Evolutionary conservation across 169 alveolate species (phyloP).

Genomic region (Plasmodium yoelii): DNA sequence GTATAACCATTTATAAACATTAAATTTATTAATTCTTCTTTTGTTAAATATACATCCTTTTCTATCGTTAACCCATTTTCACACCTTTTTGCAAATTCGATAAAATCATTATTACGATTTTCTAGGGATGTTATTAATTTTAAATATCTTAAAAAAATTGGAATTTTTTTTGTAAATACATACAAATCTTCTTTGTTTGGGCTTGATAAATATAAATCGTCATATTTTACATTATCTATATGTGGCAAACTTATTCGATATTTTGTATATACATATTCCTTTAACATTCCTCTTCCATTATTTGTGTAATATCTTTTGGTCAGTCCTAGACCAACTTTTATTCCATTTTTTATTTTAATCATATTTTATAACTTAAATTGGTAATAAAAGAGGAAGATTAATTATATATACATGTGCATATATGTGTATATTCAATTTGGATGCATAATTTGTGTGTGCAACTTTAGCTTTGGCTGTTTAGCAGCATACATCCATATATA

Average conservation of each 20-base stretch:
- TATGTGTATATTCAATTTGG: not conserved
- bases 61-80: conserved; percentile 90
- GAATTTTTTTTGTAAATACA: conserved; percentile 87
- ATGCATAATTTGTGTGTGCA: no score
- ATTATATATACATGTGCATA: not conserved
- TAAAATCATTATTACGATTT: conserved; percentile 85
- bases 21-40: conserved; percentile 86
- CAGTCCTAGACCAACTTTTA: not conserved
- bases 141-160: conserved; percentile 86
- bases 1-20: conserved; percentile 90
- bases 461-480: no score
- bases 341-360: conserved; percentile 2
- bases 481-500: no score
- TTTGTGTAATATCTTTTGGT: conserved; percentile 63
- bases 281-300: conserved; percentile 74
- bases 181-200: conserved; percentile 87
- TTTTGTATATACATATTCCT: conserved; percentile 85
- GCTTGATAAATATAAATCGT: conserved; percentile 87
- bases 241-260: conserved; percentile 90
- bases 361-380: not conserved
- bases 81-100: conserved; percentile 88
- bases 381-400: not conserved
- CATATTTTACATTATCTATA: conserved; percentile 88
- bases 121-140: conserved; percentile 88
- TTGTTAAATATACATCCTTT: conserved; percentile 89